These are phyloP conservation scores for Aureobasidium sp. DNA, from an alignment of 2,329 filamentous ascomycete genomes.

Conservation along the genomic window DNA sequence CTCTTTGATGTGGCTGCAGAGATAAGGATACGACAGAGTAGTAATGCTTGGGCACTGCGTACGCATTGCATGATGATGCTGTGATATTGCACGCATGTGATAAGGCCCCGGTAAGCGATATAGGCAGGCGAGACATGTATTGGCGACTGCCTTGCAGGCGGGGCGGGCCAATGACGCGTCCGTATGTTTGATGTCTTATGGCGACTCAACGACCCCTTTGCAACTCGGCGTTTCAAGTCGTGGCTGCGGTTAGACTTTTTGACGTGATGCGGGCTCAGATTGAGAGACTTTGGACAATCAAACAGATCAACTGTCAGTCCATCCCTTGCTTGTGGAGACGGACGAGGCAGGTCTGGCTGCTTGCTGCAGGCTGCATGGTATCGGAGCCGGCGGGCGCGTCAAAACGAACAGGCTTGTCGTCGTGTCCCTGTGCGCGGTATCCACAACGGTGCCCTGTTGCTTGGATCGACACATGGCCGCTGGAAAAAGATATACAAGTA, in stretches of 20 bases:
- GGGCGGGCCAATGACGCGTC: conserved; percentile 4
- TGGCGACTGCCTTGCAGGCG: not conserved
- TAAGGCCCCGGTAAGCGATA: not conserved
- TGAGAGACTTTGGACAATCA: conserved; percentile 5
- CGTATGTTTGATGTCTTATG: not conserved
- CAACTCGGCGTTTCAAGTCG: conserved; percentile 13
- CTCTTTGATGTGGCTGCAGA: not conserved
- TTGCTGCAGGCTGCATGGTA: conserved; percentile 2
- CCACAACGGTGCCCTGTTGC: not conserved
- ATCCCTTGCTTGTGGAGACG: not conserved
- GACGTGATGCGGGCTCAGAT: conserved; percentile 6
- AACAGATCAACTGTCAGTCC: conserved; percentile 3
- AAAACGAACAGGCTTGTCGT: conserved; percentile 7
- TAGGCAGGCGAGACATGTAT: conserved; percentile 5
- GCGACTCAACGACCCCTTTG: conserved; percentile 10
- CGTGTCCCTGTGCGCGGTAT: conserved; percentile 4
- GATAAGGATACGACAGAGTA: conserved; percentile 1
- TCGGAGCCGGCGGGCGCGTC: not conserved
- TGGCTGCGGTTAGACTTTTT: conserved; percentile 2
- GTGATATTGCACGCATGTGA: conserved; percentile 5
- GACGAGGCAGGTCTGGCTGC: not conserved
- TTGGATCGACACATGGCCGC: conserved; percentile 7
- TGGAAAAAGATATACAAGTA: conserved; percentile 5
- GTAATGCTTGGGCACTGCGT: not conserved
- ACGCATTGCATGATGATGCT: conserved; percentile 4